Evolutionary conservation across 495 filamentous ascomycete species (phyloP).

Genomic region (Annulohypoxylon bovei): DNA sequence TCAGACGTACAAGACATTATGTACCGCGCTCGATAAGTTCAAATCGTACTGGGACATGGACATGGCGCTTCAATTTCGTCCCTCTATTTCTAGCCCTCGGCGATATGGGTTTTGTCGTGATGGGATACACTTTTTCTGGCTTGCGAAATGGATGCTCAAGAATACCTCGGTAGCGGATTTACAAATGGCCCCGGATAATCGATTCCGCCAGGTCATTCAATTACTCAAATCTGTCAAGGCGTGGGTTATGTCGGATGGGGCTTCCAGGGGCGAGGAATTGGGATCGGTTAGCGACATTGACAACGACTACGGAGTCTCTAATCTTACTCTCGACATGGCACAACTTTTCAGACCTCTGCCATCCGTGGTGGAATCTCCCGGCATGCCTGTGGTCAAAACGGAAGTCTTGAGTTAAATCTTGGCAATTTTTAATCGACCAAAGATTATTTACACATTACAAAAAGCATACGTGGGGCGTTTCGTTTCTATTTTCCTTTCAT

Average conservation of each 20-base stretch:
- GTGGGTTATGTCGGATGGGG: constrained; percentile 63
- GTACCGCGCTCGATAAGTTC: constrained; percentile 68
- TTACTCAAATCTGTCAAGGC: constrained; percentile 66
- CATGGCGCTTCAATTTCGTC: constrained; percentile 69
- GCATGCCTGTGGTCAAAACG: constrained; percentile 46
- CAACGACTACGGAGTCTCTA: constrained; percentile 65
- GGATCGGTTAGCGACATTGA: constrained; percentile 69
- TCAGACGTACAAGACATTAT: constrained; percentile 49
- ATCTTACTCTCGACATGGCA: constrained; percentile 74
- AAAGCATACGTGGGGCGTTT: constrained; percentile 39
- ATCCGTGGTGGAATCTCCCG: constrained; percentile 45
- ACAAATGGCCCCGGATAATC: constrained; percentile 61
- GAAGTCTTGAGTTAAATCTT: constrained; percentile 39
- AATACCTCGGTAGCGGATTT: constrained; percentile 57
- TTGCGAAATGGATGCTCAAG: constrained; percentile 65
- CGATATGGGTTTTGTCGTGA: constrained; percentile 72
- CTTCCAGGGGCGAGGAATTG: constrained; percentile 62
- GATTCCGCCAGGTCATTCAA: constrained; percentile 66
- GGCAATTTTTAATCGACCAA: constrained; percentile 20
- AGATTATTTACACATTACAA: constrained; percentile 26
- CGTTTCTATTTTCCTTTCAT: constrained; percentile 32
- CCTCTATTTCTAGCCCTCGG: constrained; percentile 52
- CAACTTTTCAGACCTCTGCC: constrained; percentile 67
- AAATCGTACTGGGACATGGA: constrained; percentile 72
- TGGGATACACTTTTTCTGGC: constrained; percentile 72